A percentile compares a stretch with the other conserved stretches of the same genome.
phyloP scores from a whole-genome alignment of 805 yeast genomes.

The Ogataea nitratoaversa region DNA sequence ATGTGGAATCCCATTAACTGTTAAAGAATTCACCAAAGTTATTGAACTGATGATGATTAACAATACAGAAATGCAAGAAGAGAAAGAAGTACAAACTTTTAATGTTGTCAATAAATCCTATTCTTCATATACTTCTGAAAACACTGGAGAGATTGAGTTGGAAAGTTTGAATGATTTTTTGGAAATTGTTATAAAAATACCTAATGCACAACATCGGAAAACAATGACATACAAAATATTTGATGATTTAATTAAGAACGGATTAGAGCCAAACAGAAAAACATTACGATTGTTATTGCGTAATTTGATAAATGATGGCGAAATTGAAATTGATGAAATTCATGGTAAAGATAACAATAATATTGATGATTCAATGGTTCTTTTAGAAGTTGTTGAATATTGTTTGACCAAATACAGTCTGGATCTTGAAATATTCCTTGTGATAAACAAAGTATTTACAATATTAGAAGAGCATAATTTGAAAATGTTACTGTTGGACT shows the following conservation, averaged over 20 bases:
- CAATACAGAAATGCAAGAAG: background rate
- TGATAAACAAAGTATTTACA: background rate
- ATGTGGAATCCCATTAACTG: slow-evolving; percentile 7
- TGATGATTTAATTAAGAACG: background rate
- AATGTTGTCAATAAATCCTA: background rate
- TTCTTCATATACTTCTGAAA: background rate
- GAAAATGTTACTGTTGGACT: background rate
- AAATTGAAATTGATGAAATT: background rate
- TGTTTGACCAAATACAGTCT: background rate
- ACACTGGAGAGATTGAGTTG: background rate
- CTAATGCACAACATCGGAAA: background rate
- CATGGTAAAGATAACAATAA: background rate
- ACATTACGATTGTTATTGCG: background rate
- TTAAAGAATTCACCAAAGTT: slow-evolving; percentile 6
- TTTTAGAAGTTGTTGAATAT: background rate
- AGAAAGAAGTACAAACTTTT: background rate
- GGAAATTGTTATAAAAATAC: background rate
- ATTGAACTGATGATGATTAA: background rate
- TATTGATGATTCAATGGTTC: background rate
- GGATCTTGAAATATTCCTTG: background rate
- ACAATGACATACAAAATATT: background rate
- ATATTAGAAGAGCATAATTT: background rate
- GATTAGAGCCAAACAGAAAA: background rate
- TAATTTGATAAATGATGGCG: background rate
- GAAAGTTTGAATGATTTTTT: background rate